Evolutionary conservation across 139 green algal species (phyloP).

Genomic region (Chlamydomonas eustigma): DNA sequence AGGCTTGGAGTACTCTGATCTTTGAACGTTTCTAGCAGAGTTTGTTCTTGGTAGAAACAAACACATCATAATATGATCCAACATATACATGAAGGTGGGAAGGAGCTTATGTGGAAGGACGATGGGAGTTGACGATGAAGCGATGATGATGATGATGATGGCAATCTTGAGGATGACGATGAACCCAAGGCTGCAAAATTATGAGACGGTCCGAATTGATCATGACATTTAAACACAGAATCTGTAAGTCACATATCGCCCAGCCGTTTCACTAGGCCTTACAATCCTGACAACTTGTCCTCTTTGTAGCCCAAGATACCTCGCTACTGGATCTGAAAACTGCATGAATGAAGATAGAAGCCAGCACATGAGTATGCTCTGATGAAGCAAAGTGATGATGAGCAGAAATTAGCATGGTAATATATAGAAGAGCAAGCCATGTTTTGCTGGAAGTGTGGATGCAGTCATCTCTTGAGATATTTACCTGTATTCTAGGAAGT

Average conservation of each 20-base stretch:
- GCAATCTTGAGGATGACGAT: no score
- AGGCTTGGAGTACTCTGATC: no score
- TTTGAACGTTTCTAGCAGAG: no score
- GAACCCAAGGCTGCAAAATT: no score
- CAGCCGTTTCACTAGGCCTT: constrained; percentile 87
- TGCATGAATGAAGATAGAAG: constrained; percentile 37
- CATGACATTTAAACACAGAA: constrained; percentile 61
- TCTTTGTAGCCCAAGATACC: constrained; percentile 88
- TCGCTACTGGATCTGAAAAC: constrained; percentile 83
- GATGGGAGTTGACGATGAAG: no score
- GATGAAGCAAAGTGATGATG: constrained; percentile 6
- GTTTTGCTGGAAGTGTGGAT: no score
- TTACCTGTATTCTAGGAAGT: constrained; percentile 27
- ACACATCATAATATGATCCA: no score
- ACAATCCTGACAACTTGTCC: constrained; percentile 95
- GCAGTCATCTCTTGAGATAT: not conserved
- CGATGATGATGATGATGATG: no score
- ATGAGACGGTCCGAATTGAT: no score
- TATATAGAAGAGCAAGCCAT: not conserved
- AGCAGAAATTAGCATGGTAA: not conserved
- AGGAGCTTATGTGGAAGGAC: no score
- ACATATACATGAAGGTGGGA: no score
- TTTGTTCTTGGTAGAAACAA: no score
- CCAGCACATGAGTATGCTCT: not conserved
- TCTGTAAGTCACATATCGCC: constrained; percentile 93